These are phyloP conservation scores for Fusarium lateritium DNA, from an alignment of 2,329 filamentous ascomycete species.

Conservation along the genomic window DNA sequence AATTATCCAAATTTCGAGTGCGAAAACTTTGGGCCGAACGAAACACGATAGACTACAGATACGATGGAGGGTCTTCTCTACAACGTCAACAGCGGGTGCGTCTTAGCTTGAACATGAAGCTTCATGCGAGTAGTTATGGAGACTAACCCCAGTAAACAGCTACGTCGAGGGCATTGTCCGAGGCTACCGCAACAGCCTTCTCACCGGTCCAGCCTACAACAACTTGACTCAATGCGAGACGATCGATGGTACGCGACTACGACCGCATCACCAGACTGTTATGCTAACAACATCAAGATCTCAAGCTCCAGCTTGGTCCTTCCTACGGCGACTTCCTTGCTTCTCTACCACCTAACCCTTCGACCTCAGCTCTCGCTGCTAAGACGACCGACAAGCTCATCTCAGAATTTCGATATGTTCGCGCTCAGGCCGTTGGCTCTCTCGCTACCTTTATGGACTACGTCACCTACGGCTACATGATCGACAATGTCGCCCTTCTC, in stretches of 20 bases:
- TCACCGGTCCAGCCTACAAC: conserved; percentile 91
- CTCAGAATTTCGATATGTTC: conserved; percentile 95
- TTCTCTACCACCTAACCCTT: conserved; percentile 94
- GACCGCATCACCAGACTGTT: not conserved
- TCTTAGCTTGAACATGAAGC: conserved; percentile 30
- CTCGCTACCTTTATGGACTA: conserved; percentile 98
- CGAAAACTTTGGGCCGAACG: conserved; percentile 13
- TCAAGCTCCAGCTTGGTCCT: conserved; percentile 96
- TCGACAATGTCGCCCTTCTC: conserved; percentile 97
- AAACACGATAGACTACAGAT: conserved; percentile 22
- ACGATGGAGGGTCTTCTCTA: conserved; percentile 94
- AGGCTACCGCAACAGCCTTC: conserved; percentile 93
- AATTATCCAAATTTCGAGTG: conserved; percentile 12
- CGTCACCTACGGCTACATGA: conserved; percentile 99
- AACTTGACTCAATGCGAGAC: conserved; percentile 98
- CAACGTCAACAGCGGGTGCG: conserved; percentile 93
- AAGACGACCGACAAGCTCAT: conserved; percentile 99
- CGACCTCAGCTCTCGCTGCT: conserved; percentile 92
- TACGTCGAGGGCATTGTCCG: conserved; percentile 98
- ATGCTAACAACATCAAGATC: conserved; percentile 71
- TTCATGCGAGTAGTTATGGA: conserved; percentile 41
- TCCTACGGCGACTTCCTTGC: conserved; percentile 98
- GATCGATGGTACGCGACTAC: conserved; percentile 81
- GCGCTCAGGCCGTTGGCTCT: conserved; percentile 92
- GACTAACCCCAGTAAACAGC: conserved; percentile 64